Percentiles rank a stretch among this genome's conserved stretches.
phyloP scores from a whole-genome alignment of 2,329 filamentous ascomycete species.

The Pyrenophora seminiperda region DNA sequence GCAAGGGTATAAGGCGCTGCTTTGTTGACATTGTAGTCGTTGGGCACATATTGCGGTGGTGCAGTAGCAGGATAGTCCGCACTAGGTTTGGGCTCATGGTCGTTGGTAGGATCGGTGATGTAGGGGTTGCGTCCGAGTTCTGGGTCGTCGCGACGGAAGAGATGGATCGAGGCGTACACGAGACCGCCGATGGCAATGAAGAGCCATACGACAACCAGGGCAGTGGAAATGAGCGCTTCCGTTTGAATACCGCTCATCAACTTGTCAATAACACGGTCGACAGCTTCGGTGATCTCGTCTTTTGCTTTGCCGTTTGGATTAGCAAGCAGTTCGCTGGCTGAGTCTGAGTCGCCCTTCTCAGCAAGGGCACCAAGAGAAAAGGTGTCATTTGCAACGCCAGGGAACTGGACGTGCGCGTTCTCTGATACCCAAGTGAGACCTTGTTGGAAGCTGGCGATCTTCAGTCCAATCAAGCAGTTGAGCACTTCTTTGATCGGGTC shows the following conservation, averaged over 20 bases:
- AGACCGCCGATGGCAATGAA: conserved; percentile 77
- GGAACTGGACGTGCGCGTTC: conserved; percentile 81
- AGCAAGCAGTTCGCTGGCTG: conserved; percentile 75
- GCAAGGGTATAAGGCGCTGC: conserved; percentile 54
- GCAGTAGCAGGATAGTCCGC: conserved; percentile 41
- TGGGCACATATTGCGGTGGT: conserved; percentile 49
- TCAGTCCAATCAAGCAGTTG: conserved; percentile 84
- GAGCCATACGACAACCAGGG: conserved; percentile 76
- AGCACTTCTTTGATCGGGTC: conserved; percentile 79
- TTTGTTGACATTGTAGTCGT: conserved; percentile 51
- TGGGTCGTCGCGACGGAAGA: conserved; percentile 61
- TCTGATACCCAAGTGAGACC: conserved; percentile 94
- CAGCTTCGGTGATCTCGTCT: conserved; percentile 80
- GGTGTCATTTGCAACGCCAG: conserved; percentile 75
- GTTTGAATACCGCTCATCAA: conserved; percentile 71
- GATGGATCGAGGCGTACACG: conserved; percentile 66
- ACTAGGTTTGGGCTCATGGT: conserved; percentile 27
- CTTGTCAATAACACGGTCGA: conserved; percentile 70
- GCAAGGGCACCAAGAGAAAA: conserved; percentile 79
- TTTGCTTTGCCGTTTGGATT: conserved; percentile 73
- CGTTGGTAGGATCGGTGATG: conserved; percentile 36
- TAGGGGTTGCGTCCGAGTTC: conserved; percentile 32
- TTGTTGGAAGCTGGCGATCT: conserved; percentile 81
- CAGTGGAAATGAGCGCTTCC: conserved; percentile 79
- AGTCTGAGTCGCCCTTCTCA: conserved; percentile 56